Evolutionary conservation across 2,329 filamentous ascomycete species (phyloP).

Genomic region (Nemania sp.): DNA sequence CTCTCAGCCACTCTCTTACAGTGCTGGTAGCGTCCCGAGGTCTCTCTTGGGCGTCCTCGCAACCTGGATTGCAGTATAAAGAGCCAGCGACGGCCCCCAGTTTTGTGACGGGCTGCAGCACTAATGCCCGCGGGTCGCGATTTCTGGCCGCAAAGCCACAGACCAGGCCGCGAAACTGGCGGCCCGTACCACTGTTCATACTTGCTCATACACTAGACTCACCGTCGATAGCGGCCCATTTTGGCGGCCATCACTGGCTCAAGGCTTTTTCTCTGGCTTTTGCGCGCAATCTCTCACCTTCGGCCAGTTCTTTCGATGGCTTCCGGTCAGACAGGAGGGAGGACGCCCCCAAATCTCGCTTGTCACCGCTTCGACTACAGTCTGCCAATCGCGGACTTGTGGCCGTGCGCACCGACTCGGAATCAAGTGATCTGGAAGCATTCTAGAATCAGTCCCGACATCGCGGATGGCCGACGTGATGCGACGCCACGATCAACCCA

Average conservation of each 20-base stretch:
- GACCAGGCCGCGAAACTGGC: constrained; percentile 26
- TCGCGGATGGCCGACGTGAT: constrained; percentile 24
- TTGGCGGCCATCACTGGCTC: constrained; percentile 30
- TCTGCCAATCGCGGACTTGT: constrained; percentile 4
- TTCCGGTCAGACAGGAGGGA: constrained; percentile 31
- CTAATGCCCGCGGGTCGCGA: constrained; percentile 31
- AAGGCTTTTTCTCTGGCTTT: constrained; percentile 27
- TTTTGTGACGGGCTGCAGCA: constrained; percentile 29
- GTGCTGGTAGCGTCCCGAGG: too few species aligned
- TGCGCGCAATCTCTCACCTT: neutral
- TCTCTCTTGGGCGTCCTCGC: neutral
- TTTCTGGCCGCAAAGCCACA: constrained; percentile 38
- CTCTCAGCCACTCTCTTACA: too few species aligned
- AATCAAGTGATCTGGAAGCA: constrained; percentile 25
- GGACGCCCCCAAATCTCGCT: constrained; percentile 27
- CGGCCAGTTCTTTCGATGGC: constrained; percentile 5
- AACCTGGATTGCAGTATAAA: constrained; percentile 35
- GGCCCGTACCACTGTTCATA: constrained; percentile 29
- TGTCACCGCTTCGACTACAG: constrained; percentile 3
- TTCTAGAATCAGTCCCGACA: constrained; percentile 22
- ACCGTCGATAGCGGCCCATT: constrained; percentile 31
- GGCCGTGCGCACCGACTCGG: constrained; percentile 25
- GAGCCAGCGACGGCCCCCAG: constrained; percentile 23
- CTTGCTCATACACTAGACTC: constrained; percentile 6
- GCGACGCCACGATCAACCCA: constrained; percentile 13